A percentile compares a stretch with the other conserved stretches of the same genome.
phyloP scores from a whole-genome alignment of 306 rosid genomes.

The Carpinus fangiana region DNA sequence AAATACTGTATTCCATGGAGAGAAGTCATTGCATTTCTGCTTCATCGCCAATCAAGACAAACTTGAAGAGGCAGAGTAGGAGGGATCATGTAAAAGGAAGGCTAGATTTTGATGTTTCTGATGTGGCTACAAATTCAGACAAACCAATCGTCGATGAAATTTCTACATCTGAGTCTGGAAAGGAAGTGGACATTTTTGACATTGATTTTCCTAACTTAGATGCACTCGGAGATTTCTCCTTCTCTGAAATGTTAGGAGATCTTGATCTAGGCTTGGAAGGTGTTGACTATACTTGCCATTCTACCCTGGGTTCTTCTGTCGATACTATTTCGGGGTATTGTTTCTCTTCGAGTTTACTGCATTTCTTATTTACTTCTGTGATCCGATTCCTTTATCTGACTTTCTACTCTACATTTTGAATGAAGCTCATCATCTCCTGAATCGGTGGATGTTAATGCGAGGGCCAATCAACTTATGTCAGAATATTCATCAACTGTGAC shows the following conservation, averaged over 20 bases:
- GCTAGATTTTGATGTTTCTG: constrained; percentile 66
- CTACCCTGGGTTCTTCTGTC: constrained; percentile 34
- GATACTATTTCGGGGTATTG: constrained; percentile 62
- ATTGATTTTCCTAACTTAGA: constrained; percentile 61
- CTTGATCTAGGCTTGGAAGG: constrained; percentile 58
- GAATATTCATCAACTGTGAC: constrained; percentile 57
- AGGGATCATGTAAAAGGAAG: constrained; percentile 77
- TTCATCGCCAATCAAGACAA: constrained; percentile 51
- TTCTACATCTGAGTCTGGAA: constrained; percentile 51
- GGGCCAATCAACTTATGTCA: constrained; percentile 41
- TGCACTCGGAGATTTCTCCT: constrained; percentile 65
- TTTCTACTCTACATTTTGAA: constrained; percentile 8
- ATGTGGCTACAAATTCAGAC: constrained; percentile 33
- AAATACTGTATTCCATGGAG: constrained; percentile 60
- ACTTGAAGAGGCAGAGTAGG: constrained; percentile 43
- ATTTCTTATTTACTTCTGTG: neutral
- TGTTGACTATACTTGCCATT: constrained; percentile 47
- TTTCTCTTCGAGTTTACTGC: constrained; percentile 25
- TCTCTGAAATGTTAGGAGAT: constrained; percentile 63
- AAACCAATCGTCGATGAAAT: constrained; percentile 35
- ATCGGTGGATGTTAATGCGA: constrained; percentile 32
- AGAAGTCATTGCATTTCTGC: constrained; percentile 61
- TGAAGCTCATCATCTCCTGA: constrained; percentile 52
- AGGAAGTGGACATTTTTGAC: constrained; percentile 50
- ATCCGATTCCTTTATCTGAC: constrained; percentile 22